Evolutionary conservation across 192 early-diverging fungal species (phyloP).

Genomic region (Entomortierella beljakovae): DNA sequence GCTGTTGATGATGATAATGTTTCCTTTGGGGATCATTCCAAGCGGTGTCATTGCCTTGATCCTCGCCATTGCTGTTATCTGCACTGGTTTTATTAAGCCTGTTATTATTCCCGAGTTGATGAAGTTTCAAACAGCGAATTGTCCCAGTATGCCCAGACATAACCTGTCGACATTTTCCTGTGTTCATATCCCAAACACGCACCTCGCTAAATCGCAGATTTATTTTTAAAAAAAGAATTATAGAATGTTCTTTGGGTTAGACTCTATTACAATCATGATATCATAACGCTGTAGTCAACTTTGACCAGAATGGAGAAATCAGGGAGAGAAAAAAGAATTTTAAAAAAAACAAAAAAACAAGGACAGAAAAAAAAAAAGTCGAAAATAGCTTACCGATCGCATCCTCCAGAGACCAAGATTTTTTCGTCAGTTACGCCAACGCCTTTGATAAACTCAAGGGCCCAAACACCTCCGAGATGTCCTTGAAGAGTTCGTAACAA

Average conservation of each 20-base stretch:
- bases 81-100: no score
- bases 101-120: slow-evolving; percentile 6
- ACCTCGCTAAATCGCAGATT: slow-evolving; percentile 72
- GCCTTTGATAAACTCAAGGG: slow-evolving; percentile 87
- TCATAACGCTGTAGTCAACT: background rate
- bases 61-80: background rate
- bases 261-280: background rate
- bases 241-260: background rate
- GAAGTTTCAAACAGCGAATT: slow-evolving; percentile 93
- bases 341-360: slow-evolving; percentile 20
- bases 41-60: background rate
- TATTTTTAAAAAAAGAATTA: no score
- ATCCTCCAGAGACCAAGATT: slow-evolving; percentile 93
- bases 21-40: background rate
- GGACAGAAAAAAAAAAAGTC: background rate
- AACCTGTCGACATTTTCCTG: slow-evolving; percentile 86
- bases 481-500: slow-evolving; percentile 81
- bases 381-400: slow-evolving; percentile 93
- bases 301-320: background rate
- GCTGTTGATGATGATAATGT: slow-evolving; percentile 3
- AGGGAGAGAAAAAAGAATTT: slow-evolving; percentile 9
- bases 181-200: slow-evolving; percentile 95
- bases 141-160: slow-evolving; percentile 97
- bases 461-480: slow-evolving; percentile 97
- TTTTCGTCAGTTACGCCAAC: slow-evolving; percentile 62